Conservation (phyloP, 768 basidiomycete genomes). For the Tricholoma sp. region DNA sequence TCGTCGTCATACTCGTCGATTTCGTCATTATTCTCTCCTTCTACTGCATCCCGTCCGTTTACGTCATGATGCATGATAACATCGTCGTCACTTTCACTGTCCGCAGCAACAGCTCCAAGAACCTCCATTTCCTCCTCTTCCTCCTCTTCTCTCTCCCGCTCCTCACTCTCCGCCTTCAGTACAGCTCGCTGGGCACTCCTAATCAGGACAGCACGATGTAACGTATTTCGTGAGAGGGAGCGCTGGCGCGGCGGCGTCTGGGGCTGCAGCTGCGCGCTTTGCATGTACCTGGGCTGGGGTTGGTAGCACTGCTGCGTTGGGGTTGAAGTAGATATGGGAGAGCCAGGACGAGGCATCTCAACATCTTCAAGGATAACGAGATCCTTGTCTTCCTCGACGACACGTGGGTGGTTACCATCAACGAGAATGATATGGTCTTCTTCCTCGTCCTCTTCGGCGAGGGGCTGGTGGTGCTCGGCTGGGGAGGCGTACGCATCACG, state of each 20-base stretch:
- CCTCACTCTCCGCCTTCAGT: slow-evolving; percentile 44
- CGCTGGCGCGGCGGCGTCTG: slow-evolving; percentile 31
- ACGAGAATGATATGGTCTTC: slow-evolving; percentile 56
- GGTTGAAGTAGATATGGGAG: slow-evolving; percentile 9
- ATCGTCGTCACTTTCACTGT: slow-evolving; percentile 29
- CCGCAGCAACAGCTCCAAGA: slow-evolving; percentile 32
- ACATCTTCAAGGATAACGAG: slow-evolving; percentile 71
- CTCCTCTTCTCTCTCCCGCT: slow-evolving; percentile 45
- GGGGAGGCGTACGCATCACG: slow-evolving; percentile 5
- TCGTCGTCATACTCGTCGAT: slow-evolving; percentile 18
- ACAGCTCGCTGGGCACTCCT: slow-evolving; percentile 64
- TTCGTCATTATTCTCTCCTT: slow-evolving; percentile 19
- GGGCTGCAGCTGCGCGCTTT: slow-evolving; percentile 12
- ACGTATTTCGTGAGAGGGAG: slow-evolving; percentile 39
- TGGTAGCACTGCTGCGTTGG: slow-evolving; percentile 12
- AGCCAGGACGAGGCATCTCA: slow-evolving; percentile 22
- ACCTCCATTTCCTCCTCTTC: slow-evolving; percentile 49
- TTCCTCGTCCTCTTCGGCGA: slow-evolving; percentile 30
- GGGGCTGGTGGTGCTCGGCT: slow-evolving; percentile 9
- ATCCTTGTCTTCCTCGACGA: slow-evolving; percentile 66
- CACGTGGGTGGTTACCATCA: slow-evolving; percentile 59
- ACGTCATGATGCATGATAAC: slow-evolving; percentile 14
- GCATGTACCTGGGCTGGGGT: slow-evolving; percentile 11
- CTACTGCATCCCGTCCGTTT: slow-evolving; percentile 16
- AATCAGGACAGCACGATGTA: slow-evolving; percentile 68